Base-by-base conservation (phyloP, 1,284 basidiomycete species). In the Sanguinoderma infundibulare region DNA sequence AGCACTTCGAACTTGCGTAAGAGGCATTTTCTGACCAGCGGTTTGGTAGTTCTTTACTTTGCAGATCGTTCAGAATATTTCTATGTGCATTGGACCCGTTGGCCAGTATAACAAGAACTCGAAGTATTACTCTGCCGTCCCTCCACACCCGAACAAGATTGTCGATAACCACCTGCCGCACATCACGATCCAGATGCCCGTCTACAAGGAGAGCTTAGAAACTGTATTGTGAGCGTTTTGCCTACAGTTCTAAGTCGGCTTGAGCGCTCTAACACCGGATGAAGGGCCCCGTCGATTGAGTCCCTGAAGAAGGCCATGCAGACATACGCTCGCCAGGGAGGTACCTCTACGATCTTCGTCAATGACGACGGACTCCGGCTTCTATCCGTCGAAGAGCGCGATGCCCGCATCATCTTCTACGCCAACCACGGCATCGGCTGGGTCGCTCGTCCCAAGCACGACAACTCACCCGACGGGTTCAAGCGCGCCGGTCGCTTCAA, bases 401-500 rank as follows among this genome's bases (percentile, higher is more conserved):
- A 86, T 40, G 81, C 82, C 40, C 86, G 94, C 26, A 84, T 87
- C 28, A 75, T 83, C 26, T 95, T 89, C 73, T 95, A 95, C 71
- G 86, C 89, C 24, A 87, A 89, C 55, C 91, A 94, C 71, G 89
- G 87, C 69, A 90, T 94, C 68, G 91, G 89, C 38, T 95, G 90
- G 85, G 89, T 94, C 60, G 89, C 93, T 24, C 87, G 94, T 53
- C 92, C 94, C 3, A 81, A 81, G 50, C 87, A 91, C 72, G 84
- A 87, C 69, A 76, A 77, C 67, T 68, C 74, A 20, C 38, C 59
- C 17, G 85, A 85, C 69, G 92, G 91, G 0, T 95, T 87, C 78
- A 82, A 85, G 58, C 90, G 94, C 56, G 89, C 91, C n/a, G 94
- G 94, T 62, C 86, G 92, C 32, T 95, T 95, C 82, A 95, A 95